Evolutionary conservation across 2,329 filamentous ascomycete species (phyloP).

Genomic region (Hymenoscyphus salicellus): DNA sequence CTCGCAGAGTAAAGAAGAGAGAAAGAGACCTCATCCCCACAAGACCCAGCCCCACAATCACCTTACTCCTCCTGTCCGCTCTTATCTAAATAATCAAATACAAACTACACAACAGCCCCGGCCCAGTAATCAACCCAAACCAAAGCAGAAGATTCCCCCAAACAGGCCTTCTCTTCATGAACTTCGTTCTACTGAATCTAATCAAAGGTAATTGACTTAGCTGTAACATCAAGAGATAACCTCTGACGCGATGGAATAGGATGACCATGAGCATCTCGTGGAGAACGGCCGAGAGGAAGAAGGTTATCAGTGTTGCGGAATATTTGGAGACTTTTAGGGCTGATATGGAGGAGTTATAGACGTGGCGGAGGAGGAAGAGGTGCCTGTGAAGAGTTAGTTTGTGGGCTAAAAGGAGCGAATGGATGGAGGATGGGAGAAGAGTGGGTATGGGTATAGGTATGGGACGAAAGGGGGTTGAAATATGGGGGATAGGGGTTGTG

Average conservation of each 20-base stretch:
- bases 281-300: conserved; percentile 64
- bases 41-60: too few species aligned
- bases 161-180: conserved; percentile 59
- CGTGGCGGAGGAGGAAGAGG: conserved; percentile 72
- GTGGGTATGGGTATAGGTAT: background rate
- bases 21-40: background rate
- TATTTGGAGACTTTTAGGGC: conserved; percentile 67
- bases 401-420: background rate
- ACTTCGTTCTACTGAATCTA: conserved; percentile 61
- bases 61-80: background rate
- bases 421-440: background rate
- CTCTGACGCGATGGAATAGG: conserved; percentile 72
- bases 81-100: conserved; percentile 52
- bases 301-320: conserved; percentile 72
- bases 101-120: conserved; percentile 62
- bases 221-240: conserved; percentile 70
- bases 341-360: conserved; percentile 75
- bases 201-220: conserved; percentile 73
- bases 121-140: conserved; percentile 66
- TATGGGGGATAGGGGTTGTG: too few species aligned
- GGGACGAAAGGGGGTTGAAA: background rate
- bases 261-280: conserved; percentile 81
- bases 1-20: too few species aligned
- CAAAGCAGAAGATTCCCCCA: conserved; percentile 75
- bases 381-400: conserved; percentile 40